Conservation (phyloP, 345 rosid species). For the Gossypium bickii region DNA sequence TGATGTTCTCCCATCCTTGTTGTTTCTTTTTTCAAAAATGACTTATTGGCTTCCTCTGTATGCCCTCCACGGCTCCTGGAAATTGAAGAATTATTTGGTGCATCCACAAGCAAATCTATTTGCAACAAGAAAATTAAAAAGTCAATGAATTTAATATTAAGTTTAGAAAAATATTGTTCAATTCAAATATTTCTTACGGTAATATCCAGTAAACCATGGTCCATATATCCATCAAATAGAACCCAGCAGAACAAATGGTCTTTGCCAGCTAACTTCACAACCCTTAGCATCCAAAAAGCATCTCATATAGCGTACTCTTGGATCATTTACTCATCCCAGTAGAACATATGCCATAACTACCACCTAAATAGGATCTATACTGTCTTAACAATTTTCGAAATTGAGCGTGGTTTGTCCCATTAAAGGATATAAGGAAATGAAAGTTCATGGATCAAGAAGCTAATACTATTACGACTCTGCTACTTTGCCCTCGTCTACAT, state of each 20-base stretch:
- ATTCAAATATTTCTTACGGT: neutral
- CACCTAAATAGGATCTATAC: neutral
- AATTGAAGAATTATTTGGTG: constrained; percentile 15
- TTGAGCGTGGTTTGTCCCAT: neutral
- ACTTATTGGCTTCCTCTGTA: constrained; percentile 20
- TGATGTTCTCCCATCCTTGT: constrained; percentile 3
- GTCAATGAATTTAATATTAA: constrained; percentile 1
- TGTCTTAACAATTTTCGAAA: neutral
- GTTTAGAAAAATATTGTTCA: neutral
- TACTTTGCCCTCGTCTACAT: neutral
- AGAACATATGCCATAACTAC: neutral
- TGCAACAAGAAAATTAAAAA: neutral
- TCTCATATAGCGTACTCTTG: neutral
- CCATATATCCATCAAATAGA: neutral
- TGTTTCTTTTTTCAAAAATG: constrained; percentile 21
- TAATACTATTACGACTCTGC: neutral
- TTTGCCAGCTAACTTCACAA: neutral
- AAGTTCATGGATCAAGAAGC: neutral
- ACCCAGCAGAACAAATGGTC: neutral
- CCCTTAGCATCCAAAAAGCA: neutral
- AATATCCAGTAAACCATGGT: constrained; percentile 5
- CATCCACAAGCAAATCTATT: constrained; percentile 17
- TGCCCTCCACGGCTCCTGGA: constrained; percentile 22
- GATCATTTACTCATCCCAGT: neutral
- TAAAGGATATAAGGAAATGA: constrained; percentile 2